A percentile compares a stretch with the other conserved stretches of the same genome.
Evolutionary conservation across 768 basidiomycete genomes (phyloP).

Genomic region (Mycena alexandri): DNA sequence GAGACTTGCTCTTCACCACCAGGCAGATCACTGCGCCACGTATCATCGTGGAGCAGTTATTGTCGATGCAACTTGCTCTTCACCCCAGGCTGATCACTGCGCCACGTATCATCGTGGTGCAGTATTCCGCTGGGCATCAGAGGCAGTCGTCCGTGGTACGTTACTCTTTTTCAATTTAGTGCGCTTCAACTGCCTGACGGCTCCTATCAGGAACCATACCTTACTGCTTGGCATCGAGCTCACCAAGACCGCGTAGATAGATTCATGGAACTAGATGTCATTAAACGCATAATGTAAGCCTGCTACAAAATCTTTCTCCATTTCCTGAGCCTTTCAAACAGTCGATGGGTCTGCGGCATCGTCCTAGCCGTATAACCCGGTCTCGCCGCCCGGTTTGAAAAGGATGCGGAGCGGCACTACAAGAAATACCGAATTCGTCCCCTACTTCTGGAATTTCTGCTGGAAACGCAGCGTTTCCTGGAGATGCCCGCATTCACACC

Average conservation of each 20-base stretch:
- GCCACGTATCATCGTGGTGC: too few species aligned
- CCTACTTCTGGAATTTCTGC: conserved; percentile 44
- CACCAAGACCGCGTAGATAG: neutral
- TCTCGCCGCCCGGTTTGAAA: conserved; percentile 26
- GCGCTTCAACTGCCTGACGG: neutral
- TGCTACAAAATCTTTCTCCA: neutral
- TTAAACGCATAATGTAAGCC: neutral
- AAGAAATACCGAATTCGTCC: conserved; percentile 33
- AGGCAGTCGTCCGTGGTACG: conserved; percentile 1
- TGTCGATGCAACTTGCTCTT: too few species aligned
- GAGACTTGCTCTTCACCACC: too few species aligned
- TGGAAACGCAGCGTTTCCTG: conserved; percentile 38
- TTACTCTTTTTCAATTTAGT: neutral
- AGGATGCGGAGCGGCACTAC: conserved; percentile 35
- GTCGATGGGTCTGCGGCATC: conserved; percentile 5
- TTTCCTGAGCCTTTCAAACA: neutral
- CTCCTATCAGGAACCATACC: neutral
- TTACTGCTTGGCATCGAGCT: conserved; percentile 1
- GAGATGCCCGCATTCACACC: conserved; percentile 36
- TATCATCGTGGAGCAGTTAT: too few species aligned
- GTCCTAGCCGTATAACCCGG: conserved; percentile 34
- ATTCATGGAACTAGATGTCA: neutral
- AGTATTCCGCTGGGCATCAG: too few species aligned
- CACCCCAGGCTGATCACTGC: too few species aligned
- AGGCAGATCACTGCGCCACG: too few species aligned